These are phyloP conservation scores for Tremella mesenterica DNA, from an alignment of 768 basidiomycete genomes.

Conservation along the genomic window DNA sequence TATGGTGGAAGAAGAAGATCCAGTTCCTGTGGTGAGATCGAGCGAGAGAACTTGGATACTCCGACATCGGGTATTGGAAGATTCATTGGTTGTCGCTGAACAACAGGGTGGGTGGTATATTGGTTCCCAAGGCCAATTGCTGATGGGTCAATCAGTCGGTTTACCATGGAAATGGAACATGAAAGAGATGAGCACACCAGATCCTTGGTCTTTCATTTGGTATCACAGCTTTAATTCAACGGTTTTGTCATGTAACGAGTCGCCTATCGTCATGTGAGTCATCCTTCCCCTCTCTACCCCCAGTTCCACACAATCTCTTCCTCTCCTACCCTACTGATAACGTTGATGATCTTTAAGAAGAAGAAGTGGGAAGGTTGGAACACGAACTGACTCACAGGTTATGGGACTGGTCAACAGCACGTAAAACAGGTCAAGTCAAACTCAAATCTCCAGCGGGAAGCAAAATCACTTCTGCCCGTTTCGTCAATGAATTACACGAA, in stretches of 20 bases:
- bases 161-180: conserved; percentile 35
- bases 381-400: conserved; percentile 15
- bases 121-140: not conserved
- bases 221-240: conserved; percentile 27
- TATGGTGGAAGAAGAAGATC: not conserved
- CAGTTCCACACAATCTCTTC: too few species aligned
- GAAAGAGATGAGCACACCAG: conserved; percentile 26
- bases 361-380: too few species aligned
- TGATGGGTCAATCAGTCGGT: conserved; percentile 17
- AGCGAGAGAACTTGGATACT: conserved; percentile 21
- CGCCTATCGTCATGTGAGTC: conserved; percentile 18
- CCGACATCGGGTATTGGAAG: conserved; percentile 30
- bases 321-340: too few species aligned
- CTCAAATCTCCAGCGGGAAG: conserved; percentile 15
- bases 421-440: conserved; percentile 16
- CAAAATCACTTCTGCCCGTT: conserved; percentile 20
- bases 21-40: conserved; percentile 1
- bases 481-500: conserved; percentile 37
- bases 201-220: conserved; percentile 22
- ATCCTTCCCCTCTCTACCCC: not conserved
- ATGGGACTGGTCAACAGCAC: conserved; percentile 27
- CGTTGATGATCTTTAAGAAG: too few species aligned
- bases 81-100: conserved; percentile 31
- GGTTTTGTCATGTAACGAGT: conserved; percentile 22
- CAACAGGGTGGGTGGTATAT: conserved; percentile 26